Evolutionary conservation across 2,329 filamentous ascomycete species (phyloP), one percentile per base, ranked within the genome.

Genomic region (Colletotrichum spaethianum): DNA sequence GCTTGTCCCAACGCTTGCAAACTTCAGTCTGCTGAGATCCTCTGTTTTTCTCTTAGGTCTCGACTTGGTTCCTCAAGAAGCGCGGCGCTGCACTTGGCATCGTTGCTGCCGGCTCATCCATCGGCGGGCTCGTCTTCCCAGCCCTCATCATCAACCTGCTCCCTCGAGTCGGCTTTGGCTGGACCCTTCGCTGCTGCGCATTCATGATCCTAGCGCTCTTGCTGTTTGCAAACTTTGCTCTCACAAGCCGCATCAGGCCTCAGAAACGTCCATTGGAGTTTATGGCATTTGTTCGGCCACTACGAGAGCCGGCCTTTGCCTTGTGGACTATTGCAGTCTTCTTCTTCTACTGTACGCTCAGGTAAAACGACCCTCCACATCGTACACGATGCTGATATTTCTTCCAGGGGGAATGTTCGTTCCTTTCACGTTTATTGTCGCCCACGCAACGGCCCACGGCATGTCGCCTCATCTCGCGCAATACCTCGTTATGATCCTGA

Each of bases 81-180:
- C 76, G 79, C 7, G 78, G 75, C 26, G 55, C 75, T 3, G 78
- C 78, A 44, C 77, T 78, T 42, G 80, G 80, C 5, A 67, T 80
- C 42, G 65, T 75, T 65, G 72, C 75, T 33, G 74, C 65, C 36
- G 75, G 75, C 18, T 79, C 79, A 7, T 76, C 73, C 31, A 63
- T 84, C 1, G 83, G 83, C 6, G 82, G 82, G 0, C 77, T 83
- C 33, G 76, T 85, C n/a, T 80, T 83, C 57, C 83, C 83, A 28
- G 80, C 84, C 62, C 81, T 84, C 78, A 73, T 84, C 5, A 76
- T 67, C 4, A 78, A 76, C 7, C 74, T 85, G n/a, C 81, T 83
- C 42, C 73, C 72, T 0, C 36, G 74, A 7, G 74, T 83, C 5
- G 82, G 83, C 1, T 84, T 81, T 31, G 78, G 76, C 0, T 84